Evolutionary conservation across 139 green algal species (phyloP).

Genomic region (Tetradesmus lagerheimii): DNA sequence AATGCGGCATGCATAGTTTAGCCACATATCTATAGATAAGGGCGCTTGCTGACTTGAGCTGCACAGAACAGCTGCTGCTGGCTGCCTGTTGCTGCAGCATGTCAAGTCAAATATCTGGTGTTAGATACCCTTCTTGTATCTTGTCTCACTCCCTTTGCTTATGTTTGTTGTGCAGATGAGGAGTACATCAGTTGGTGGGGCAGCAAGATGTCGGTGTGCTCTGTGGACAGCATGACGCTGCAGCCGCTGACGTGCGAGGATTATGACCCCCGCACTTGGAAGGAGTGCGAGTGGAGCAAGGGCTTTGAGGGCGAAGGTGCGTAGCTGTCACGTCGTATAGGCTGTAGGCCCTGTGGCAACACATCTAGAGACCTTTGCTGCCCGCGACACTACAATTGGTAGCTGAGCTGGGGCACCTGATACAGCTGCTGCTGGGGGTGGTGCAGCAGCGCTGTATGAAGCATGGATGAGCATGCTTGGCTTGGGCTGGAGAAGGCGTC

Average conservation of each 20-base stretch:
- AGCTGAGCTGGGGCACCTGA: not conserved
- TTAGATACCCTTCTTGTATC: too few relatives aligned
- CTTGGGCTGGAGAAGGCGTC: not conserved
- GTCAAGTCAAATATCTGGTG: too few relatives aligned
- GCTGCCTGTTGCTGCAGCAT: not conserved
- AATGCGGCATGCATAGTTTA: not conserved
- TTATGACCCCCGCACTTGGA: slow-evolving; percentile 51
- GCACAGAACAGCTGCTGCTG: not conserved
- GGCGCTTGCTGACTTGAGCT: not conserved
- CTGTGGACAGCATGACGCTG: slow-evolving; percentile 33
- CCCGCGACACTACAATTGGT: too few relatives aligned
- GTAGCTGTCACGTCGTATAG: too few relatives aligned
- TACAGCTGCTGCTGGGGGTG: not conserved
- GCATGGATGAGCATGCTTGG: not conserved
- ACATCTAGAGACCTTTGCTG: too few relatives aligned
- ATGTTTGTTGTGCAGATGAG: slow-evolving; percentile 9
- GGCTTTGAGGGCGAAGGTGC: slow-evolving; percentile 49
- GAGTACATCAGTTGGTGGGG: slow-evolving; percentile 48
- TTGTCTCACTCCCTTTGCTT: not conserved
- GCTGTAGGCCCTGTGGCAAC: too few relatives aligned
- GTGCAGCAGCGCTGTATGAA: not conserved
- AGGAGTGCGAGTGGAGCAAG: slow-evolving; percentile 50
- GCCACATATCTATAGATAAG: too few relatives aligned
- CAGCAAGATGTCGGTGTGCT: slow-evolving; percentile 47
- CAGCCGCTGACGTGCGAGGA: slow-evolving; percentile 44